Evolutionary conservation across 202 grass and related monocot species (phyloP).

Genomic region (Cymbopogon flexuosus): DNA sequence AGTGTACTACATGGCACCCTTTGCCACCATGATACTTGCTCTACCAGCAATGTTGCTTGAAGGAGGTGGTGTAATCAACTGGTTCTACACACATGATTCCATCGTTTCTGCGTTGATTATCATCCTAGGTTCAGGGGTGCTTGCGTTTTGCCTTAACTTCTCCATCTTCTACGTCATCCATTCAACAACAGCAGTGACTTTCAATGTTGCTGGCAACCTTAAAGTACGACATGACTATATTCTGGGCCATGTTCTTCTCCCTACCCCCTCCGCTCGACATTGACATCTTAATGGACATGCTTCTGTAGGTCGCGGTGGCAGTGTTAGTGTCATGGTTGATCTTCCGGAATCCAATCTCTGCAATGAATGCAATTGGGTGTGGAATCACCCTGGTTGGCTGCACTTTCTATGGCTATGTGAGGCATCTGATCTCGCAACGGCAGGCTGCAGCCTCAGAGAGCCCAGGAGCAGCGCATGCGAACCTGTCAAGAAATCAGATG

Average conservation of each 20-base stretch:
- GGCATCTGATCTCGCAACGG: slow-evolving; percentile 69
- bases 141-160: slow-evolving; percentile 97
- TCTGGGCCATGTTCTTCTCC: slow-evolving; percentile 2
- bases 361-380: slow-evolving; percentile 81
- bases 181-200: slow-evolving; percentile 93
- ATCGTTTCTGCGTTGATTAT: slow-evolving; percentile 53
- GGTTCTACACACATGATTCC: slow-evolving; percentile 80
- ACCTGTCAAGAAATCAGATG: slow-evolving; percentile 39
- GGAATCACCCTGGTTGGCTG: slow-evolving; percentile 79
- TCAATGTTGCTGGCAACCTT: slow-evolving; percentile 94
- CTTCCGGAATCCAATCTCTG: slow-evolving; percentile 86
- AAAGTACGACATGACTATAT: slow-evolving; percentile 52
- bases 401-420: slow-evolving; percentile 94
- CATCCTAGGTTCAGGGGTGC: slow-evolving; percentile 72
- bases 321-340: slow-evolving; percentile 87
- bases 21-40: slow-evolving; percentile 92
- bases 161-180: slow-evolving; percentile 98
- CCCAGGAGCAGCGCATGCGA: background rate
- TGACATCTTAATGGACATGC: background rate
- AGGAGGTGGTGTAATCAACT: slow-evolving; percentile 69
- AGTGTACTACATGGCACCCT: slow-evolving; percentile 96
- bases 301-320: slow-evolving; percentile 72
- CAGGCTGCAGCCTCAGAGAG: slow-evolving; percentile 34
- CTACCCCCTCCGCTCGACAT: background rate
- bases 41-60: slow-evolving; percentile 76